These are phyloP conservation scores for Typha latifolia DNA, from an alignment of 176 grass and related monocot genomes.

Conservation along the genomic window DNA sequence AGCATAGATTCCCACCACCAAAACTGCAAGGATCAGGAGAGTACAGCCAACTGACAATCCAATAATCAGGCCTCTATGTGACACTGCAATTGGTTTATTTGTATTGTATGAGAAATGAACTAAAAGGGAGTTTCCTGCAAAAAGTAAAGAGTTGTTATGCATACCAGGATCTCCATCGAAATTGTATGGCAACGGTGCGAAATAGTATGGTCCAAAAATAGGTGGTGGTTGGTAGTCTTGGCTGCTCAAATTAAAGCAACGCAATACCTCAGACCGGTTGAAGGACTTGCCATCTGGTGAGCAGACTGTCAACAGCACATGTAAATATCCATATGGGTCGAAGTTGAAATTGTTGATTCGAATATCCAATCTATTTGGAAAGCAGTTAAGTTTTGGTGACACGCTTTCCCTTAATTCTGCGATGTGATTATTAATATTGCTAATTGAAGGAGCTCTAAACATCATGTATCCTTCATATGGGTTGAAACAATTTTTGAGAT, in stretches of 20 bases:
- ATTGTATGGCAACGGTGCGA: conserved; percentile 14
- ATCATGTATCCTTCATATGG: conserved; percentile 47
- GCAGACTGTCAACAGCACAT: conserved; percentile 37
- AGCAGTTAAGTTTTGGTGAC: conserved; percentile 8
- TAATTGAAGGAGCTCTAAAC: conserved; percentile 60
- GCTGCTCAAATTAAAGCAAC: conserved; percentile 44
- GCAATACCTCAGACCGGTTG: conserved; percentile 31
- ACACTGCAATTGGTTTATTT: neutral
- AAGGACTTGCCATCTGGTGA: conserved; percentile 35
- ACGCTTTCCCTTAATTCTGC: neutral
- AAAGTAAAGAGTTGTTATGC: conserved; percentile 15
- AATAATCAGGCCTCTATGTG: conserved; percentile 28
- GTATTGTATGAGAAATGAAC: conserved; percentile 7
- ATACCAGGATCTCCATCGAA: conserved; percentile 27
- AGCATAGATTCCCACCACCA: conserved; percentile 35
- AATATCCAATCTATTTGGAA: conserved; percentile 1
- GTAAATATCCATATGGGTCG: conserved; percentile 5
- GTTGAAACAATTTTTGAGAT: conserved; percentile 23
- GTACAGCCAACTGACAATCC: conserved; percentile 25
- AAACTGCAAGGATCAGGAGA: conserved; percentile 29
- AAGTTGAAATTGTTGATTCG: conserved; percentile 7
- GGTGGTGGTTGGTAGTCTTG: conserved; percentile 28
- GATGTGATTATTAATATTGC: conserved; percentile 1
- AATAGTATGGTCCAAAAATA: conserved; percentile 48
- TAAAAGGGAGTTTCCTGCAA: neutral